Percentiles rank a stretch among this genome's conserved stretches.
Evolutionary conservation across 176 grass and related monocot species (phyloP).

Genomic region (Puya raimondii): DNA sequence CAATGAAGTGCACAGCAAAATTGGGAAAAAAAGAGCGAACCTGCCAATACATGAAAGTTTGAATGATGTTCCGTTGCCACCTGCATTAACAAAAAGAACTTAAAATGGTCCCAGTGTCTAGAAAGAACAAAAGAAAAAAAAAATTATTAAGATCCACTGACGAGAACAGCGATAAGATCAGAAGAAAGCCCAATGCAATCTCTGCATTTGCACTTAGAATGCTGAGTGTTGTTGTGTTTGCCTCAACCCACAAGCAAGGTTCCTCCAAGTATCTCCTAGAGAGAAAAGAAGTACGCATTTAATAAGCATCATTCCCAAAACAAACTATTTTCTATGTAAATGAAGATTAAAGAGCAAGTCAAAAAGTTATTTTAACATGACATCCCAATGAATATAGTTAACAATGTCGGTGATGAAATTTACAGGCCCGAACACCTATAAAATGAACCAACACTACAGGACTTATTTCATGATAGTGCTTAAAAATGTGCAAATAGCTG

Average conservation of each 20-base stretch:
- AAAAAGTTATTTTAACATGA: not conserved
- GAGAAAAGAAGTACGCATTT: conserved; percentile 16
- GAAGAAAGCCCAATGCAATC: conserved; percentile 80
- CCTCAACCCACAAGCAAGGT: conserved; percentile 70
- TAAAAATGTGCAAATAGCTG: no score
- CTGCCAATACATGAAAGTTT: conserved; percentile 99
- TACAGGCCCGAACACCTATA: not conserved
- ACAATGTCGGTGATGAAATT: not conserved
- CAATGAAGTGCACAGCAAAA: not conserved
- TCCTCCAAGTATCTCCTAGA: conserved; percentile 88
- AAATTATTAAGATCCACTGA: conserved; percentile 45
- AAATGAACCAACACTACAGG: no score
- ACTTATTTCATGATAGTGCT: no score
- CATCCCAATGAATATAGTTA: not conserved
- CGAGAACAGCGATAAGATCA: conserved; percentile 84
- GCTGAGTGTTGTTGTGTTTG: conserved; percentile 50
- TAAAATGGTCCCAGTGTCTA: not conserved
- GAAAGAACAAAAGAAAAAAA: conserved; percentile 7
- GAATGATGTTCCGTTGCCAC: conserved; percentile 72
- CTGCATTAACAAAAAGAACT: conserved; percentile 45
- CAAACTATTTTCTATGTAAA: not conserved
- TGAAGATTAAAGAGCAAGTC: no score
- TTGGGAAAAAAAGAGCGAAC: conserved; percentile 29
- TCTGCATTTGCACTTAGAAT: conserved; percentile 78
- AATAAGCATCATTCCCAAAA: not conserved